Percentiles rank a stretch among this genome's conserved stretches.
phyloP scores from a whole-genome alignment of 257 asterid genomes.

The Ocimum tenuiflorum region DNA sequence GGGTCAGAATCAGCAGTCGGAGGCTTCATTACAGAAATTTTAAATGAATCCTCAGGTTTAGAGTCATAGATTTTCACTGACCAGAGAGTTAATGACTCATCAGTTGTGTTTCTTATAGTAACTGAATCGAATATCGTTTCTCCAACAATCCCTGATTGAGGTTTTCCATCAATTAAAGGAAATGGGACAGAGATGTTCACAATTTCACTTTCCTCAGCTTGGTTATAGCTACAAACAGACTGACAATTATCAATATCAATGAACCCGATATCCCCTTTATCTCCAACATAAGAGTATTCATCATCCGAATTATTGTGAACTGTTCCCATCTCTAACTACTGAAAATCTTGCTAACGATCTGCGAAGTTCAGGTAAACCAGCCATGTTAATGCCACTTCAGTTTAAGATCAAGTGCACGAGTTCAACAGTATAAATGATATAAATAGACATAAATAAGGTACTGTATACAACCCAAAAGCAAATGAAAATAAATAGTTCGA shows the following conservation, averaged over 20 bases:
- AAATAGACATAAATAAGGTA: too few relatives aligned
- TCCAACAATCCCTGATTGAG: conserved; percentile 62
- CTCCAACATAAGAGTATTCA: conserved; percentile 66
- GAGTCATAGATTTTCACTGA: conserved; percentile 73
- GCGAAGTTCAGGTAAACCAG: conserved; percentile 22
- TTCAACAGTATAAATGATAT: too few relatives aligned
- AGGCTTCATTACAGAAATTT: conserved; percentile 73
- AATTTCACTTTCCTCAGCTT: conserved; percentile 48
- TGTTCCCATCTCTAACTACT: conserved; percentile 36
- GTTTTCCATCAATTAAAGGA: conserved; percentile 51
- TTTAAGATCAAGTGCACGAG: neutral
- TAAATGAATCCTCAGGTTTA: conserved; percentile 69
- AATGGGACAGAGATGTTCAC: conserved; percentile 72
- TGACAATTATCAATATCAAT: conserved; percentile 50
- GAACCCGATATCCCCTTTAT: conserved; percentile 80
- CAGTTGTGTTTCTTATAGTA: conserved; percentile 47
- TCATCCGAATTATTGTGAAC: conserved; percentile 52
- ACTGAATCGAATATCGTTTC: conserved; percentile 47
- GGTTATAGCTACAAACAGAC: conserved; percentile 58
- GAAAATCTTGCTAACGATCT: conserved; percentile 20
- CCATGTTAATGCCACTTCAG: conserved; percentile 5
- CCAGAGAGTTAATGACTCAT: conserved; percentile 59
- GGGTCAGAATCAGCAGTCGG: conserved; percentile 54
- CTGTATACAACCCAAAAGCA: too few relatives aligned
- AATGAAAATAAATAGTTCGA: neutral